phyloP scores from a whole-genome alignment of 148 eudicot species.

The Fagopyrum esculentum region DNA sequence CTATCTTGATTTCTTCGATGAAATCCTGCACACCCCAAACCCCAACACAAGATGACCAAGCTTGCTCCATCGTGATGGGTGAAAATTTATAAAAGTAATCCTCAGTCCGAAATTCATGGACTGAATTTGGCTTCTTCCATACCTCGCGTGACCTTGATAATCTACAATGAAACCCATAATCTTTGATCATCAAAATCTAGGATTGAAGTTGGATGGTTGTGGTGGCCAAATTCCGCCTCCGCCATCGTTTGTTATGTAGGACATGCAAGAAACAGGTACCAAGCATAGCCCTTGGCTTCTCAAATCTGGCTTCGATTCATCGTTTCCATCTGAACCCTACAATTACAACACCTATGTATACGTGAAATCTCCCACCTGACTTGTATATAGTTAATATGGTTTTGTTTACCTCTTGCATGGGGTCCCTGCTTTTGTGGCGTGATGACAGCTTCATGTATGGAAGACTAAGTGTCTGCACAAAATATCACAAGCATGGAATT shows the following conservation, averaged over 20 bases:
- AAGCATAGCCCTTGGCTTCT: slow-evolving; percentile 76
- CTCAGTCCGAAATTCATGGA: neutral
- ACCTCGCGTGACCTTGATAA: neutral
- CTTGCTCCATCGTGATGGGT: slow-evolving; percentile 42
- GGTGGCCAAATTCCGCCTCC: slow-evolving; percentile 60
- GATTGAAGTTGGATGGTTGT: slow-evolving; percentile 24
- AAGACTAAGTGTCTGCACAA: slow-evolving; percentile 67
- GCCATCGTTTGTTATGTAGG: slow-evolving; percentile 45
- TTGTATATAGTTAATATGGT: neutral
- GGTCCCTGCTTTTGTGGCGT: slow-evolving; percentile 33
- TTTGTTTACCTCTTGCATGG: slow-evolving; percentile 37
- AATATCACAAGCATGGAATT: neutral
- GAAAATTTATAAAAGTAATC: slow-evolving; percentile 1
- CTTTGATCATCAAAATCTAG: slow-evolving; percentile 16
- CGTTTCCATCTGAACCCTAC: slow-evolving; percentile 32
- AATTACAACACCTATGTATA: neutral
- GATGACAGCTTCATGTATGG: slow-evolving; percentile 82
- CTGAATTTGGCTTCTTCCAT: slow-evolving; percentile 1
- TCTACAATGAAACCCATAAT: neutral
- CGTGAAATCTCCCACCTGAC: neutral
- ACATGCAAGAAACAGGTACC: slow-evolving; percentile 66
- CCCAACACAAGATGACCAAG: slow-evolving; percentile 36
- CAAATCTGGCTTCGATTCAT: slow-evolving; percentile 33
- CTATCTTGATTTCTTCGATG: slow-evolving; percentile 22
- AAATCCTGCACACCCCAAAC: neutral